Percentiles rank a stretch among this genome's conserved stretches.
phyloP scores from a whole-genome alignment of 108 stramenopile species.

The Skeletonema menzelii region DNA sequence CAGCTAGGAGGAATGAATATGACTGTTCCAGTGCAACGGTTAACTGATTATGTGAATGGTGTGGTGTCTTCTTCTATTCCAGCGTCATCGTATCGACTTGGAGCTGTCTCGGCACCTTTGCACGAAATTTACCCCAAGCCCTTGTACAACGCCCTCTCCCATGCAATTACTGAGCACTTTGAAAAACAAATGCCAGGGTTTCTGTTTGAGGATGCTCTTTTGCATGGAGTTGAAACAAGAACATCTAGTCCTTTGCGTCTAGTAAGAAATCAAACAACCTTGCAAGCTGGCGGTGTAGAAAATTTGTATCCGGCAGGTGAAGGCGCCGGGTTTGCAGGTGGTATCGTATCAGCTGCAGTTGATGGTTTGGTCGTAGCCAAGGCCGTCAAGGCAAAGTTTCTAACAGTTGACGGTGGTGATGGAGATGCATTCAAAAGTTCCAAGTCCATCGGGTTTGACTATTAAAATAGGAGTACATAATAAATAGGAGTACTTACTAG shows the following conservation, averaged over 20 bases:
- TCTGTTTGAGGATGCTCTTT: conserved; percentile 72
- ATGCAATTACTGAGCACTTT: conserved; percentile 81
- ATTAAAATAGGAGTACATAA: conserved; percentile 2
- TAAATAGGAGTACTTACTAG: too few species aligned
- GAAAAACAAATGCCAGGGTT: conserved; percentile 61
- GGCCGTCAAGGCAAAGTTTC: conserved; percentile 64
- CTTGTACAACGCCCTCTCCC: conserved; percentile 69
- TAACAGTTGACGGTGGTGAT: not conserved
- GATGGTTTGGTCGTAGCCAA: conserved; percentile 90
- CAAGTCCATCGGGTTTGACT: conserved; percentile 28
- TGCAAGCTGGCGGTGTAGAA: conserved; percentile 67
- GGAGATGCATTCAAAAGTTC: conserved; percentile 2
- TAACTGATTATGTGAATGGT: conserved; percentile 84
- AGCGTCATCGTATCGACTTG: conserved; percentile 90
- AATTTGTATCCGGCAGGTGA: conserved; percentile 90
- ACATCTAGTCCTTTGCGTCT: conserved; percentile 90
- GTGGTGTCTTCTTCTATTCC: conserved; percentile 62
- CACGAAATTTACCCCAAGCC: conserved; percentile 89
- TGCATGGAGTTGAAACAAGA: conserved; percentile 95
- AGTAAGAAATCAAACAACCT: conserved; percentile 61
- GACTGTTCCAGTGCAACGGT: conserved; percentile 89
- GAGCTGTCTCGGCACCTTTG: conserved; percentile 78
- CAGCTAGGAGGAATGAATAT: conserved; percentile 79
- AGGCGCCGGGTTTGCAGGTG: conserved; percentile 97
- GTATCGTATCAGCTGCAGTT: conserved; percentile 95